Conservation (phyloP, 2,329 filamentous ascomycete genomes). For the Diaporthe velutina region DNA sequence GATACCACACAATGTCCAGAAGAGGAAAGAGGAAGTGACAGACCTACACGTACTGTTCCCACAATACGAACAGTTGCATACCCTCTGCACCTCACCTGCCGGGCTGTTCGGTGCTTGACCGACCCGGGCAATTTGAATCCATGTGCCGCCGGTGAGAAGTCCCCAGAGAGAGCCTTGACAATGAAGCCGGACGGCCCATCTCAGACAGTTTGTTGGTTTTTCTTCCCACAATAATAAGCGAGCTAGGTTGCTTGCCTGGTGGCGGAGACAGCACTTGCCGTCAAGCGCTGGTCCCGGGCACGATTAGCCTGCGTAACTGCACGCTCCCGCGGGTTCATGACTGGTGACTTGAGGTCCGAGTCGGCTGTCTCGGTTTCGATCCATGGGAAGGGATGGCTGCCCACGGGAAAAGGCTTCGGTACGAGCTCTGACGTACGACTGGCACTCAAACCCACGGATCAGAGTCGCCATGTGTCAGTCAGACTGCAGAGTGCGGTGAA, state of each 20-base stretch:
- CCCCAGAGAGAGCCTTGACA: background rate
- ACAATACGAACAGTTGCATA: conserved; percentile 17
- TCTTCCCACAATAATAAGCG: background rate
- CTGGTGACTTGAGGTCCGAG: conserved; percentile 16
- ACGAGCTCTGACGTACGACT: conserved; percentile 6
- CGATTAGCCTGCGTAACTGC: conserved; percentile 2
- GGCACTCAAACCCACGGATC: background rate
- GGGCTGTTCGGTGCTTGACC: background rate
- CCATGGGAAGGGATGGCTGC: background rate
- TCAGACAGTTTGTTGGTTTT: conserved; percentile 12
- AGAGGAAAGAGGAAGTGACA: conserved; percentile 4
- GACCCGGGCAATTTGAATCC: conserved; percentile 1
- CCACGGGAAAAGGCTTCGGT: conserved; percentile 7
- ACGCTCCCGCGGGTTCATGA: conserved; percentile 7
- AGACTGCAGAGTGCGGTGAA: background rate
- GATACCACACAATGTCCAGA: conserved; percentile 10
- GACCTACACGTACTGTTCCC: background rate
- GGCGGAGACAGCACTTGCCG: conserved; percentile 19
- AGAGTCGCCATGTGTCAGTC: conserved; percentile 2
- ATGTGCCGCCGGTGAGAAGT: background rate
- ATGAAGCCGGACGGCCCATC: conserved; percentile 4
- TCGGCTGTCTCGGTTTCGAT: conserved; percentile 16
- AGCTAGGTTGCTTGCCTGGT: background rate
- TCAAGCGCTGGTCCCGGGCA: conserved; percentile 9
- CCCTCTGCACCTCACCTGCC: background rate